Base-by-base conservation (phyloP, 2,329 filamentous ascomycete genomes). In the Aureobasidium sp. region DNA sequence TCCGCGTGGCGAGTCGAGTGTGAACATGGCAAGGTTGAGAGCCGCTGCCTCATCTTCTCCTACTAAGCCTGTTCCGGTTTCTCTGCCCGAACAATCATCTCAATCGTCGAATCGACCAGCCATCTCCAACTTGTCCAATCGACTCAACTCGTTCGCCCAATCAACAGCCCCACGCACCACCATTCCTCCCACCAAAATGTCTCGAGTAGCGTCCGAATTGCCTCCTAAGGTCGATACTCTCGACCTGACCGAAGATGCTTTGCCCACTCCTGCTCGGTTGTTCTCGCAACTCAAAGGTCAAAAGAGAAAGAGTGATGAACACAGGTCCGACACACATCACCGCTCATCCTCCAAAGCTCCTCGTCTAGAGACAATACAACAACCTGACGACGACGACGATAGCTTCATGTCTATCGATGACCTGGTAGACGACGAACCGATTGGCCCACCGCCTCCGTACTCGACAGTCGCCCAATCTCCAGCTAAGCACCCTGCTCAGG, bases 271-370 rank as follows among this genome's bases (percentile, higher is more conserved):
- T n/a, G 67, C 53, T 59, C 64, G 60, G 25, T 50, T 36, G 6
- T 51, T 62, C 15, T 55, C 67, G 1, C 48, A 51, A 7, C 45
- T 66, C 6, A 69, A 40, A 20, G 72, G 71, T 10, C 78, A 78
- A 65, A 84, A 84, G 71, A 75, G 82, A 50, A 83, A 82, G 71
- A 84, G 81, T 69, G 78, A 80, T n/a, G 81, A 83, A 64, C 78
- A 76, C 54, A 78, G 61, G 15, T 4, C 45, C 18, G 63, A 65
- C 20, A n/a, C 45, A 25, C 45, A 55, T 18, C 45, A 33, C n/a
- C 60, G 60, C 29, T 23, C 50, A 23, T 15, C 60, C 15, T 40
- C 38, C 2, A 64, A 64, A 38, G 50, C 60, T 4, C 60, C 60
- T 15, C 60, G 60, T 29, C 40, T 64, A 4, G 48, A 54, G 10